Evolutionary conservation across 176 grass and related monocot genomes (phyloP), one percentile per base, ranked within the genome.

Genomic region (Cymbopogon citratus): DNA sequence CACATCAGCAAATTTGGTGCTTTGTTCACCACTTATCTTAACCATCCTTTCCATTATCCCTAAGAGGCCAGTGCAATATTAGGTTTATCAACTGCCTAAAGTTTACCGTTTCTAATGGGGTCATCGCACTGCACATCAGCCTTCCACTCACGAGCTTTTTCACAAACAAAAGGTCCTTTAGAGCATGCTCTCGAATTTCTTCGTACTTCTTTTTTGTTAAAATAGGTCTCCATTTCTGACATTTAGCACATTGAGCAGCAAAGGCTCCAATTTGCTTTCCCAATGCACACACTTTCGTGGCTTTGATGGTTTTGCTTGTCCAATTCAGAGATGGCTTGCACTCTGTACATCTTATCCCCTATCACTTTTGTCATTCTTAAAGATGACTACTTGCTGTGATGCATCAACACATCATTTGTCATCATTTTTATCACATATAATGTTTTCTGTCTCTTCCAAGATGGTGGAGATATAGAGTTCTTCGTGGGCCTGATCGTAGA

Each of bases 1-100:
- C 91, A 94, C 91, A 61, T 97, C 94, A 49, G 94, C 94, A 59
- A 97, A 97, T 61, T 28, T 87, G 27, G 62, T 92, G 61, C 83
- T 27, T 41, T 85, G 83, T 87, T 94, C 89, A 13, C 80, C 80
- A 56, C 94, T 87, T 84, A 97, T 80, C 71, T 56, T 77, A 41
- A 97, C 72, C 28, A 74, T 75, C 63, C 94, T 75, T 97, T 83
- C 91, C 89, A 97, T 33, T n/a, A n/a, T n/a, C n/a, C 89, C 89
- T 70, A 41, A 40, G 94, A 85, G 14, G 94, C 19, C 75, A 79
- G 85, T 13, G 83, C 54, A 18, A 94, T 97, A 27, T 81, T 65
- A 33, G 73, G 80, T 72, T 68, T 91, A 81, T 97, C 91, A 51
- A 97, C 90, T 12, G 91, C 91, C 94, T 91, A 97, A 54, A 91